A percentile compares a stretch with the other conserved stretches of the same genome.
Evolutionary conservation across 2,329 filamentous ascomycete species (phyloP).

Genomic region (Westerdykella aurantiaca): DNA sequence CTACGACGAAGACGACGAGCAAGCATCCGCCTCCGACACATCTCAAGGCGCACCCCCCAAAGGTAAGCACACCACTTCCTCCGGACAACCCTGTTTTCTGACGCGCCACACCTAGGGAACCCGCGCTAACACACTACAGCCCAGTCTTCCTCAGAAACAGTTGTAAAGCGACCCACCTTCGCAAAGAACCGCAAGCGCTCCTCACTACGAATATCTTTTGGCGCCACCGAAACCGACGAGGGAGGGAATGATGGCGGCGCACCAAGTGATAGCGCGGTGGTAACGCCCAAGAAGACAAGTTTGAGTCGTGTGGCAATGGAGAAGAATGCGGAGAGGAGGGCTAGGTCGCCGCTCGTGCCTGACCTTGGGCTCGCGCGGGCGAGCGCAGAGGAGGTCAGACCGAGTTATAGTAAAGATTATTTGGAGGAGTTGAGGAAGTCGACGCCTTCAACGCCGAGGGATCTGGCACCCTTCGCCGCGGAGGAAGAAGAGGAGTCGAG

Average conservation of each 20-base stretch:
- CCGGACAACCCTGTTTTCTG: conserved; percentile 17
- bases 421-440: conserved; percentile 79
- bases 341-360: conserved; percentile 43
- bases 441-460: conserved; percentile 74
- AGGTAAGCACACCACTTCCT: conserved; percentile 39
- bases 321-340: conserved; percentile 59
- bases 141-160: conserved; percentile 38
- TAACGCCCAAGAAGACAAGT: conserved; percentile 58
- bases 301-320: conserved; percentile 61
- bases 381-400: conserved; percentile 57
- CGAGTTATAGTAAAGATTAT: conserved; percentile 80
- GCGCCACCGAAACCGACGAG: conserved; percentile 52
- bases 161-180: conserved; percentile 49
- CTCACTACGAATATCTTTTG: conserved; percentile 72
- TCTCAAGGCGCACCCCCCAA: conserved; percentile 27
- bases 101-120: conserved; percentile 30
- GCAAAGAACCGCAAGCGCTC: conserved; percentile 64
- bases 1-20: conserved; percentile 52
- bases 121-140: conserved; percentile 37
- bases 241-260: conserved; percentile 47
- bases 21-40: conserved; percentile 16
- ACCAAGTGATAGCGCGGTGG: conserved; percentile 45
- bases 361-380: conserved; percentile 44
- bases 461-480: conserved; percentile 42
- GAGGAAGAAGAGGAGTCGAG: conserved; percentile 43